phyloP scores from a whole-genome alignment of 495 filamentous ascomycete species.

The Pyronema domesticum region DNA sequence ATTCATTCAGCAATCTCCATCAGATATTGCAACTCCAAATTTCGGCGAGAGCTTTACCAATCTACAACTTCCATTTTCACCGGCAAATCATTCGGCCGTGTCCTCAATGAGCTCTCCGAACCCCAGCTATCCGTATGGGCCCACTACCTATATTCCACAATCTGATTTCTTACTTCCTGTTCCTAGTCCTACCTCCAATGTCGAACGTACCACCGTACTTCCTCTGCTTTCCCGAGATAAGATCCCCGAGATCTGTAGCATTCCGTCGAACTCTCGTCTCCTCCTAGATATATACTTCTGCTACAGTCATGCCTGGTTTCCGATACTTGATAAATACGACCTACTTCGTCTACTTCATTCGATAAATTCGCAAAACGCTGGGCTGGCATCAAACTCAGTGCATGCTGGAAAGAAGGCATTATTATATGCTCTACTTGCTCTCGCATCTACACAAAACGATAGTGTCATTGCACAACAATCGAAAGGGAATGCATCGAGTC shows the following conservation, averaged over 20 bases:
- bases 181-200: not conserved
- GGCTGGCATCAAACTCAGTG: conserved; percentile 8
- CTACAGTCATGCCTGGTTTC: conserved; percentile 55
- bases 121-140: not conserved
- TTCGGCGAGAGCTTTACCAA: not conserved
- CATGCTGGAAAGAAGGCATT: conserved; percentile 7
- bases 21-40: not conserved
- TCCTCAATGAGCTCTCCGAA: not conserved
- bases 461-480: conserved; percentile 13
- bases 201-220: not conserved
- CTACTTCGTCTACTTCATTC: conserved; percentile 31
- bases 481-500: conserved; percentile 12
- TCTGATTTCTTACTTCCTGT: not conserved
- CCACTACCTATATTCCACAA: not conserved
- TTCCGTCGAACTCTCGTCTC: conserved; percentile 35
- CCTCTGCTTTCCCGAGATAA: not conserved
- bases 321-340: conserved; percentile 52
- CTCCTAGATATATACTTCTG: conserved; percentile 57
- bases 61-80: not conserved
- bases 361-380: conserved; percentile 14
- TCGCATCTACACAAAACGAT: conserved; percentile 12
- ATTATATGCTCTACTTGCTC: conserved; percentile 10
- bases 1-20: not conserved
- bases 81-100: not conserved
- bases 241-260: not conserved